These are phyloP conservation scores for Apiotrichum veenhuisii DNA, from an alignment of 1,284 basidiomycete species.

Conservation along the genomic window DNA sequence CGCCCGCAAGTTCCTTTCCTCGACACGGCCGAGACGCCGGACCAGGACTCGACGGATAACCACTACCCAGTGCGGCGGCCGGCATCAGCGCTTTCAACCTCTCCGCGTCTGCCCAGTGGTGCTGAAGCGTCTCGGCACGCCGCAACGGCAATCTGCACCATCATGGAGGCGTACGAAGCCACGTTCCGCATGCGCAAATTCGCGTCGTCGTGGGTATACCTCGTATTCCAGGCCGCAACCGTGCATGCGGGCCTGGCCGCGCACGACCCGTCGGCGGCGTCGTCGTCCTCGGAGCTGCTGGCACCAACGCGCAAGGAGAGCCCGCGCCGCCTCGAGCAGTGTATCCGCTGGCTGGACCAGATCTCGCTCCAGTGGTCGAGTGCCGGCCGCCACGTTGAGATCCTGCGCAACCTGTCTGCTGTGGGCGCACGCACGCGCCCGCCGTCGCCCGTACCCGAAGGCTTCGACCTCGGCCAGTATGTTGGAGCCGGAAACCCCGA, in stretches of 20 bases:
- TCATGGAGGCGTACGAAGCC: slow-evolving; percentile 15
- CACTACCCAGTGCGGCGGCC: neutral
- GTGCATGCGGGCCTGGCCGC: slow-evolving; percentile 17
- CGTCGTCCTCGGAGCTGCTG: neutral
- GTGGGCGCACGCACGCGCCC: slow-evolving; percentile 13
- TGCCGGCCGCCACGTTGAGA: slow-evolving; percentile 19
- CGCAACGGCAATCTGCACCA: slow-evolving; percentile 17
- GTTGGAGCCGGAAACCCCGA: neutral
- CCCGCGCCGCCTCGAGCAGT: slow-evolving; percentile 16
- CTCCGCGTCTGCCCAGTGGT: slow-evolving; percentile 10
- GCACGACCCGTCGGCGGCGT: neutral
- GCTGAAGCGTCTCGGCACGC: slow-evolving; percentile 9
- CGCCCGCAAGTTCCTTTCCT: slow-evolving; percentile 21
- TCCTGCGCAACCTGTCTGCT: slow-evolving; percentile 15
- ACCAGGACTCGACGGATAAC: neutral
- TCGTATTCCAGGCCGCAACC: slow-evolving; percentile 19
- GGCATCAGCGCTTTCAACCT: neutral
- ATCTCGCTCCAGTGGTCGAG: slow-evolving; percentile 19
- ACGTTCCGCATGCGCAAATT: slow-evolving; percentile 22
- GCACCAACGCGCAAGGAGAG: slow-evolving; percentile 6
- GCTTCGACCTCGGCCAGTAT: neutral
- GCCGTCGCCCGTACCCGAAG: slow-evolving; percentile 1
- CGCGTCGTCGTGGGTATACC: slow-evolving; percentile 17
- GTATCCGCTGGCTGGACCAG: slow-evolving; percentile 18
- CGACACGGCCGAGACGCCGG: slow-evolving; percentile 6